Evolutionary conservation across 106 monocot species (phyloP), one percentile per base, ranked within the genome.

Genomic region (Dendrobium officinale): DNA sequence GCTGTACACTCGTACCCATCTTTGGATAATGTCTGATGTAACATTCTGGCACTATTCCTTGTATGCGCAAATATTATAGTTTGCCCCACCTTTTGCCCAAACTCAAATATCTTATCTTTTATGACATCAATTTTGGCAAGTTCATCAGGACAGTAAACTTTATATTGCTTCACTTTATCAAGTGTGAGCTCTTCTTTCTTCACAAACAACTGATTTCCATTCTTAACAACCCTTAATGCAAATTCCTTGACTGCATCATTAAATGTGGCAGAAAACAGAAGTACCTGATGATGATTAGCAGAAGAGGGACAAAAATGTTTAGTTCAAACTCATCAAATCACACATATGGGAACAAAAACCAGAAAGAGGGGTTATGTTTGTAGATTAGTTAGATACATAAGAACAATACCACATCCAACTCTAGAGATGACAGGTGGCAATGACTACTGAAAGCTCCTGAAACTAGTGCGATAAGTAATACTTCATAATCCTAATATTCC

Each of bases 201-300:
- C 44, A 97, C 97, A 76, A 86, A 97, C 45, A 97, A 88, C 70
- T 92, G 81, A 79, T 97, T 97, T 80, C 81, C 97, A 84, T 92
- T 91, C 42, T 70, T 83, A 10, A 92, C 82, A 58, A 89, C 89
- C 80, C 79, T 94, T 33, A 87, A 85, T 74, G 92, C 91, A 83
- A 97, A 94, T 54, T 77, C 68, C 74, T 88, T 97, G 40, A 97
- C 97, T 27, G 80, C 83, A 61, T 97, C 97, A 77, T 92, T 89
- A 55, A 97, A 97, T 19, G 97, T 94, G 7, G 97, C 97, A 79
- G 97, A 97, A 81, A 97, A 97, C 41, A 97, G 77, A 80, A 98
- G 89, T 17, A 95, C 94, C 97, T 97, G 86, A 75, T 49, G 27
- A 44, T 55, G 81, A 75, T 27, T 26, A 75, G 2, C 20, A 81